phyloP scores from a whole-genome alignment of 2,329 filamentous ascomycete species.

The Penicillium sp. region DNA sequence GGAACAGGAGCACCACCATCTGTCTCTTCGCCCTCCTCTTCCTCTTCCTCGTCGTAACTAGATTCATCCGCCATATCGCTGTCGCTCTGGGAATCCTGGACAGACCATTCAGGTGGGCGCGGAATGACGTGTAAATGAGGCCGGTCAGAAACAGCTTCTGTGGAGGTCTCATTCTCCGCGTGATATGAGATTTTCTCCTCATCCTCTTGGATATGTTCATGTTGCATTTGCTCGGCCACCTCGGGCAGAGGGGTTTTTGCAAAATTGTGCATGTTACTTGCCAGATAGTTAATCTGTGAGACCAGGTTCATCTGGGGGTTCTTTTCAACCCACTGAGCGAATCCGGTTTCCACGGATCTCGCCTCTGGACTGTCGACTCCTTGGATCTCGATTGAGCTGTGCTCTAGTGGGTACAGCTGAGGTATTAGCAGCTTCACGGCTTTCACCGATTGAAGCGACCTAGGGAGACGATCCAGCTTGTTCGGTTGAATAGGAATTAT shows the following conservation, averaged over 20 bases:
- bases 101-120: constrained; percentile 75
- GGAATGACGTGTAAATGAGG: constrained; percentile 73
- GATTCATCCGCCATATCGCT: constrained; percentile 48
- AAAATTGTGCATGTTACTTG: constrained; percentile 70
- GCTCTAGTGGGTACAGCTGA: constrained; percentile 71
- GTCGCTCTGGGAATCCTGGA: constrained; percentile 38
- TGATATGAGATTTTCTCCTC: constrained; percentile 15
- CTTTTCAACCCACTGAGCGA: constrained; percentile 61
- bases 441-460: constrained; percentile 63
- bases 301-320: constrained; percentile 68
- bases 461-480: constrained; percentile 64
- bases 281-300: constrained; percentile 74
- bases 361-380: constrained; percentile 65
- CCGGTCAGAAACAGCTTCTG: constrained; percentile 49
- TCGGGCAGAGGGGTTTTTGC: constrained; percentile 58
- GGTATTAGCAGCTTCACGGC: constrained; percentile 72
- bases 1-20: constrained; percentile 44
- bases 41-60: constrained; percentile 53
- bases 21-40: constrained; percentile 49
- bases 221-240: constrained; percentile 15
- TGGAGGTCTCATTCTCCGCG: constrained; percentile 2
- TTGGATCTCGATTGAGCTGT: constrained; percentile 67
- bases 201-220: constrained; percentile 16
- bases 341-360: constrained; percentile 67
- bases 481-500: constrained; percentile 71